phyloP scores from a whole-genome alignment of 2,329 filamentous ascomycete species.

The Penicillium digitatum region DNA sequence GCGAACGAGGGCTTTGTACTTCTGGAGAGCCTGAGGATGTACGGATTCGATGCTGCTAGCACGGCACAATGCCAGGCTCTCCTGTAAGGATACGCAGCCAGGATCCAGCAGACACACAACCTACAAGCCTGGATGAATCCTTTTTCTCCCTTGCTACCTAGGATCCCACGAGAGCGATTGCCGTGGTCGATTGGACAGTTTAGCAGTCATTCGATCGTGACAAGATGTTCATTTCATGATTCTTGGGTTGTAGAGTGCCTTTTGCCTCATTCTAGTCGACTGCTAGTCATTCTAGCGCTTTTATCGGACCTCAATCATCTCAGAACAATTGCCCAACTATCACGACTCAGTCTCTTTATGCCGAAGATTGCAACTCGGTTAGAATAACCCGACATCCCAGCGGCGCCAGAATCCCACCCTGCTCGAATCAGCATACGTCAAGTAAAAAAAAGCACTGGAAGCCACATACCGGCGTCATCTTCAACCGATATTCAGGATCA shows the following conservation, averaged over 20 bases:
- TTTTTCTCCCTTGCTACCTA: neutral
- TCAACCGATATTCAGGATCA: constrained; percentile 23
- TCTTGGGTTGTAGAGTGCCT: neutral
- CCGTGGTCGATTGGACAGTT: neutral
- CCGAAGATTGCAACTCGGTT: neutral
- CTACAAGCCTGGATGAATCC: no score
- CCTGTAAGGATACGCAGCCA: neutral
- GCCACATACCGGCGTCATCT: constrained; percentile 25
- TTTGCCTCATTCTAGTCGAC: neutral
- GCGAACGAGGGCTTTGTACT: constrained; percentile 27
- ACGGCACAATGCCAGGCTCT: constrained; percentile 1
- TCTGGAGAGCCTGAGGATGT: constrained; percentile 27
- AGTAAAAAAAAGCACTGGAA: neutral
- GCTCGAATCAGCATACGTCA: constrained; percentile 4
- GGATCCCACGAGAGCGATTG: constrained; percentile 6
- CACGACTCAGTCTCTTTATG: neutral
- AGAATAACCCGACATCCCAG: constrained; percentile 20
- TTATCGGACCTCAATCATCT: neutral
- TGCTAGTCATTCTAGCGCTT: neutral
- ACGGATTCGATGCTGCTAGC: constrained; percentile 20
- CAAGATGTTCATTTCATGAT: neutral
- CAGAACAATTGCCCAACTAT: no score
- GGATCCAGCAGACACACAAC: neutral
- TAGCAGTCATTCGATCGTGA: neutral
- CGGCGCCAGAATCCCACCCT: constrained; percentile 27